Evolutionary conservation across 1,284 basidiomycete genomes (phyloP), one percentile per base, ranked within the genome.

Genomic region (Puccinia novopanici): DNA sequence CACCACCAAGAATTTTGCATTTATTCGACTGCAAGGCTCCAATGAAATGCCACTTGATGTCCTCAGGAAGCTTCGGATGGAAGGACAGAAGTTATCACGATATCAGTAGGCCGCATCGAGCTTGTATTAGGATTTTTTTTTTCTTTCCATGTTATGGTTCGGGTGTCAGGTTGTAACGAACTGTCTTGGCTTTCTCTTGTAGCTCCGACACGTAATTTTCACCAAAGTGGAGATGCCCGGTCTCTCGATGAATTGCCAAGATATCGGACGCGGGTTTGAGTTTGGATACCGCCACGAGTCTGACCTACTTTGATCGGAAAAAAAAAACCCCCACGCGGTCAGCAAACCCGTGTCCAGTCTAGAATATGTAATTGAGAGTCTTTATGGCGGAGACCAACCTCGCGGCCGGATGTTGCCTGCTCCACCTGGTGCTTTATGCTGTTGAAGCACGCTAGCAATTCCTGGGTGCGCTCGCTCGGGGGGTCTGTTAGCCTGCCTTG

Each of bases 141-240:
- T 45, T 27, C 34, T 57, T 3, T 24, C n/a, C 19, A 24, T 9
- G 10, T 57, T n/a, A n/a, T n/a, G 80, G 71, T 45, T 63, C 63
- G 24, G 4, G 15, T 72, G 67, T 1, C 59, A 57, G 37, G n/a
- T 24, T 40, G 13, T 54, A 0, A 71, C 37, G 82, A 84, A 93
- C 93, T 85, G 89, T 87, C 74, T 88, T 87, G 0, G 93, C 92
- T 85, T 97, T 99, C 67, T 95, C 93, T n/a, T 91, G 91, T 82
- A 99, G 86, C 85, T 98, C 96, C 83, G 97, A 93, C 6, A 95
- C 94, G 85, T 98, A 99, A 86, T 99, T 99, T 87, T 99, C 96
- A 15, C 97, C 96, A 85, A 98, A 99, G 85, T 97, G 94, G 0
- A 91, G 88, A 81, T 85, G 82, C 0, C 83, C 84, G 22, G 57